phyloP scores from a whole-genome alignment of 1,284 basidiomycete species.

The Heterobasidion occidentale region DNA sequence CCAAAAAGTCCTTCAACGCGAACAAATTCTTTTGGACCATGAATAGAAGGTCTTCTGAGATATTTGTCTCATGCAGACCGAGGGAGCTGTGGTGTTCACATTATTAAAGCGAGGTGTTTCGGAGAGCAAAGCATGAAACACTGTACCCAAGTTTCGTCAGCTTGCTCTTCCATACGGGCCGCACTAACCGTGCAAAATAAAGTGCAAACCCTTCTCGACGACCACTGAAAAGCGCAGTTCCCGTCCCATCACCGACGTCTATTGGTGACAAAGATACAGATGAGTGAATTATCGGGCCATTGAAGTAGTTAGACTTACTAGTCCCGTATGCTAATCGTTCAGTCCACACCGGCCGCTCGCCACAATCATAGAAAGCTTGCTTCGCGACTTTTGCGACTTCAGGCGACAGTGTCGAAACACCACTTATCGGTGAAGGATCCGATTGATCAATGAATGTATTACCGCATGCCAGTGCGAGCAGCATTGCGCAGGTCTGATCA shows the following conservation, averaged over 20 bases:
- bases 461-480: constrained; percentile 73
- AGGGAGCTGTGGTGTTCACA: constrained; percentile 24
- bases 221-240: constrained; percentile 77
- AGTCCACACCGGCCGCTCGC: constrained; percentile 73
- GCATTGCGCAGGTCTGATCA: constrained; percentile 87
- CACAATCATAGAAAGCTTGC: constrained; percentile 78
- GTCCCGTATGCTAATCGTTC: constrained; percentile 68
- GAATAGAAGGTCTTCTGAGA: constrained; percentile 58
- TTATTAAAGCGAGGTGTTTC: constrained; percentile 3
- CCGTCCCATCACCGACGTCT: constrained; percentile 48
- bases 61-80: constrained; percentile 44
- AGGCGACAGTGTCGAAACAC: constrained; percentile 42
- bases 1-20: constrained; percentile 69
- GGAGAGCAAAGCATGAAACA: background rate
- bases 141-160: constrained; percentile 56
- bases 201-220: constrained; percentile 86
- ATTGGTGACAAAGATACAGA: no score
- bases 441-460: constrained; percentile 62
- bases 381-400: constrained; percentile 67
- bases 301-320: constrained; percentile 29
- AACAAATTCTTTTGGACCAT: constrained; percentile 75
- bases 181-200: constrained; percentile 79
- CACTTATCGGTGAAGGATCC: constrained; percentile 39
- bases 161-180: constrained; percentile 84
- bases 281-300: no score